Percentiles rank a stretch among this genome's conserved stretches.
Evolutionary conservation across 1,139 yeast species (phyloP).

Genomic region (Hyphopichia buzzinii): DNA sequence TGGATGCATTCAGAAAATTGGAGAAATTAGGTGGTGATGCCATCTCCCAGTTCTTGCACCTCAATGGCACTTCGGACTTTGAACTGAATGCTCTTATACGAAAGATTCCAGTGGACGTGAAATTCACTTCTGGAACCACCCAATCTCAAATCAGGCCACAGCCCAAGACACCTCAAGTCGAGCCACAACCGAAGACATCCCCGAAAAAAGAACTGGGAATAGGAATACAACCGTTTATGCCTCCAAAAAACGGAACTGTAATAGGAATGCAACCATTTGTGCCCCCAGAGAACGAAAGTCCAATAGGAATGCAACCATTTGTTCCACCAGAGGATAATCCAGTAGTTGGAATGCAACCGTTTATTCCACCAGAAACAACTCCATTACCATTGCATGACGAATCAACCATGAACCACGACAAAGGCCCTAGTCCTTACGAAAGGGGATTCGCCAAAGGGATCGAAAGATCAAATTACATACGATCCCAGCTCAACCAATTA

Average conservation of each 20-base stretch:
- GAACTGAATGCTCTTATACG: conserved; percentile 19
- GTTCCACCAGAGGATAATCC: conserved; percentile 13
- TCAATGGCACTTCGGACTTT: conserved; percentile 21
- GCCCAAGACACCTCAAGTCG: conserved; percentile 19
- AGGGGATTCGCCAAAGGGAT: conserved; percentile 37
- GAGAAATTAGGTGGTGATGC: conserved; percentile 41
- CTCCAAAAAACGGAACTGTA: background rate
- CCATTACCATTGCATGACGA: conserved; percentile 6
- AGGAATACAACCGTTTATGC: conserved; percentile 29
- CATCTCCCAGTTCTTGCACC: conserved; percentile 21
- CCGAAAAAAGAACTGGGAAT: conserved; percentile 14
- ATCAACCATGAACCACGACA: conserved; percentile 18
- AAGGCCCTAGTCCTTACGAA: conserved; percentile 32
- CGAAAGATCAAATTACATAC: conserved; percentile 25
- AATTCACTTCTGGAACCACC: conserved; percentile 13
- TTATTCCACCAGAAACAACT: background rate
- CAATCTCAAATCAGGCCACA: background rate
- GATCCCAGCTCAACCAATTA: conserved; percentile 14
- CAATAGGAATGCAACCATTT: conserved; percentile 30
- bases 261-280: conserved; percentile 32
- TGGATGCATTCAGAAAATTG: conserved; percentile 38
- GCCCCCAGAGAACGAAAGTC: conserved; percentile 11
- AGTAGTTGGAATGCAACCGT: conserved; percentile 2
- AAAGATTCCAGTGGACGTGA: conserved; percentile 28
- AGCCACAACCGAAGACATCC: conserved; percentile 27